Evolutionary conservation across 1,284 basidiomycete species (phyloP).

Genomic region (Cryptococcus sp.): DNA sequence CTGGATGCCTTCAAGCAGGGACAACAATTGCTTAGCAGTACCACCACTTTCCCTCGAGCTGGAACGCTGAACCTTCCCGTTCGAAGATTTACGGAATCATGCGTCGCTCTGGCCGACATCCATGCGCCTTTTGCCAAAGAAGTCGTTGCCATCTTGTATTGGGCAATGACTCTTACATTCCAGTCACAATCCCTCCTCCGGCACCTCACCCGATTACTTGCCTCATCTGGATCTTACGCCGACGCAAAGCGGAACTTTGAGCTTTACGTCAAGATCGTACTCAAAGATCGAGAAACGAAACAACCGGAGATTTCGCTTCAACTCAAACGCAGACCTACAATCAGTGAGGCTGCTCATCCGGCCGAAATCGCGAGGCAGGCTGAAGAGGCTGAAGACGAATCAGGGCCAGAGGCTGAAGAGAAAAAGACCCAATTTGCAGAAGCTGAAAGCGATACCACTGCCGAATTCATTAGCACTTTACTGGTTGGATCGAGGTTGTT

Average conservation of each 20-base stretch:
- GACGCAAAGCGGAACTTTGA: slow-evolving; percentile 71
- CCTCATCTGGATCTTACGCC: slow-evolving; percentile 59
- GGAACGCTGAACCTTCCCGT: slow-evolving; percentile 75
- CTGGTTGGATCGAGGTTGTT: slow-evolving; percentile 71
- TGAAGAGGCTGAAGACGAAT: slow-evolving; percentile 3
- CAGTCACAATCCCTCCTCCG: slow-evolving; percentile 78
- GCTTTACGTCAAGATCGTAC: slow-evolving; percentile 77
- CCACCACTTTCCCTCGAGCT: slow-evolving; percentile 75
- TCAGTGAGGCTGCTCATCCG: slow-evolving; percentile 28
- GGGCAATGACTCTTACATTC: slow-evolving; percentile 85
- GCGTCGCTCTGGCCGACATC: slow-evolving; percentile 62
- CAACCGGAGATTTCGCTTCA: slow-evolving; percentile 46
- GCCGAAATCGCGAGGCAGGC: slow-evolving; percentile 12
- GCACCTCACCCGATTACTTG: slow-evolving; percentile 70
- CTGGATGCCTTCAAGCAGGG: slow-evolving; percentile 65
- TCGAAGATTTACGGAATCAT: slow-evolving; percentile 76
- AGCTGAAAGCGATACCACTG: slow-evolving; percentile 54
- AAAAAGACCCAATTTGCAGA: slow-evolving; percentile 32
- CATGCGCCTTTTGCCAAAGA: slow-evolving; percentile 13
- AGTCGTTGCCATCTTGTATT: slow-evolving; percentile 68
- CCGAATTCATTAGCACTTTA: slow-evolving; percentile 69
- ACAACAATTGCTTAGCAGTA: slow-evolving; percentile 59
- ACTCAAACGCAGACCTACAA: slow-evolving; percentile 36
- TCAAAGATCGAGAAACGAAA: slow-evolving; percentile 66
- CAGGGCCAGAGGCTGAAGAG: slow-evolving; percentile 7